A percentile compares a stretch with the other conserved stretches of the same genome.
Evolutionary conservation across 495 filamentous ascomycete species (phyloP).

Genomic region (Aspergillus sparsus): DNA sequence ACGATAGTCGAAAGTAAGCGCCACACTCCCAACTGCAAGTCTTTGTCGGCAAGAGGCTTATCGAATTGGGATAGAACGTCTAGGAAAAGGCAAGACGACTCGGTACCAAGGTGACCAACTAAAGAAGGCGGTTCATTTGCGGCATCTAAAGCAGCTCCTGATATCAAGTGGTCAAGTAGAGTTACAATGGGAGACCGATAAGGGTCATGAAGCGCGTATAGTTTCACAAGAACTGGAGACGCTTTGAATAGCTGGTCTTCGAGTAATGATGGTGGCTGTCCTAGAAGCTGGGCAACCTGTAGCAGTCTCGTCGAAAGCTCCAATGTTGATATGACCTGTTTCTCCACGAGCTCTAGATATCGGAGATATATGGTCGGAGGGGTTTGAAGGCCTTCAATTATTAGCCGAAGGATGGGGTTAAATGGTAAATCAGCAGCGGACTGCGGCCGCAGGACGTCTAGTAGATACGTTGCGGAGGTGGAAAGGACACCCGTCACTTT

Average conservation of each 20-base stretch:
- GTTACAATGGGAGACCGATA: conserved; percentile 66
- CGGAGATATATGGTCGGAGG: conserved; percentile 63
- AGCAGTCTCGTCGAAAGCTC: conserved; percentile 67
- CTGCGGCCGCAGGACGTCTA: conserved; percentile 72
- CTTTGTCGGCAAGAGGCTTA: conserved; percentile 63
- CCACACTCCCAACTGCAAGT: conserved; percentile 72
- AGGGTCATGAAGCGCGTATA: conserved; percentile 70
- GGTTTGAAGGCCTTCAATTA: conserved; percentile 65
- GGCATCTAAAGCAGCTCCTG: conserved; percentile 58
- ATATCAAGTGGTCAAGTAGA: conserved; percentile 74
- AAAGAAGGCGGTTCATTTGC: conserved; percentile 80
- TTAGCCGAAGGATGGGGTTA: conserved; percentile 72
- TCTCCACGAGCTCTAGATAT: conserved; percentile 55
- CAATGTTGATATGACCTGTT: conserved; percentile 64
- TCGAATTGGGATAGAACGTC: conserved; percentile 76
- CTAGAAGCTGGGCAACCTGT: conserved; percentile 65
- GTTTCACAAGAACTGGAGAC: conserved; percentile 69
- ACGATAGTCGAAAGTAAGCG: conserved; percentile 82
- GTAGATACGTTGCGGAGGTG: conserved; percentile 69
- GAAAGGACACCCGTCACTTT: conserved; percentile 67
- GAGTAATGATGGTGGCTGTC: conserved; percentile 59
- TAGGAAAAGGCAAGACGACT: conserved; percentile 80
- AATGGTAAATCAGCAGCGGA: conserved; percentile 69
- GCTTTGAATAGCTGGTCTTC: conserved; percentile 79
- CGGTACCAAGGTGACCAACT: conserved; percentile 80